These are phyloP conservation scores for Closterium sp. DNA, from an alignment of 139 green algal genomes.

Conservation along the genomic window DNA sequence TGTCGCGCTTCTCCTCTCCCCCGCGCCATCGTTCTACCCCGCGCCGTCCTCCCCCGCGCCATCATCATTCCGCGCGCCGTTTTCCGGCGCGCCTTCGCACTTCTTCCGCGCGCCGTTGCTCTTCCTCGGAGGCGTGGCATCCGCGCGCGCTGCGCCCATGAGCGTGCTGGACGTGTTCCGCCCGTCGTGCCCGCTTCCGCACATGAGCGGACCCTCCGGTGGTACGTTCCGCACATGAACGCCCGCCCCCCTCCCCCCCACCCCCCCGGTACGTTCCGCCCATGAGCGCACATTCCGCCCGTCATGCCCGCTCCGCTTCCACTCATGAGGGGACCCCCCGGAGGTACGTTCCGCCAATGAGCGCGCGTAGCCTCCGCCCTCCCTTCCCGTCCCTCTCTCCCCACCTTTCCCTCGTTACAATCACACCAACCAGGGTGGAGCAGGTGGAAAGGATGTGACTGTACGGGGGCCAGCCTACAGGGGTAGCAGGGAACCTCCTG, in stretches of 20 bases:
- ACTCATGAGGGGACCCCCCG: neutral
- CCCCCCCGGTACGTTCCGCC: too few relatives aligned
- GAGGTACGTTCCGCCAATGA: neutral
- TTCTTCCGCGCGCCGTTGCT: neutral
- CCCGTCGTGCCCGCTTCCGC: too few relatives aligned
- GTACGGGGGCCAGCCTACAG: neutral
- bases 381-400: neutral
- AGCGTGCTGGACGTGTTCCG: neutral
- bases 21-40: too few relatives aligned
- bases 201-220: too few relatives aligned
- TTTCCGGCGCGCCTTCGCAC: neutral
- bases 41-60: too few relatives aligned
- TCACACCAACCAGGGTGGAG: neutral
- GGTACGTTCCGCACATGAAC: too few relatives aligned
- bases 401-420: neutral
- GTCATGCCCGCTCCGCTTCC: neutral
- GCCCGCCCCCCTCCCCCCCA: too few relatives aligned
- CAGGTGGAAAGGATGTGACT: slow-evolving; percentile 9
- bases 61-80: too few relatives aligned
- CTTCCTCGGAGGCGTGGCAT: neutral
- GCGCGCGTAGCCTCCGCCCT: neutral
- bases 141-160: neutral
- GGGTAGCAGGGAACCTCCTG: neutral
- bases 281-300: too few relatives aligned
- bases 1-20: neutral